Evolutionary conservation across 2,329 filamentous ascomycete species (phyloP).

Genomic region (Cadophora malorum): DNA sequence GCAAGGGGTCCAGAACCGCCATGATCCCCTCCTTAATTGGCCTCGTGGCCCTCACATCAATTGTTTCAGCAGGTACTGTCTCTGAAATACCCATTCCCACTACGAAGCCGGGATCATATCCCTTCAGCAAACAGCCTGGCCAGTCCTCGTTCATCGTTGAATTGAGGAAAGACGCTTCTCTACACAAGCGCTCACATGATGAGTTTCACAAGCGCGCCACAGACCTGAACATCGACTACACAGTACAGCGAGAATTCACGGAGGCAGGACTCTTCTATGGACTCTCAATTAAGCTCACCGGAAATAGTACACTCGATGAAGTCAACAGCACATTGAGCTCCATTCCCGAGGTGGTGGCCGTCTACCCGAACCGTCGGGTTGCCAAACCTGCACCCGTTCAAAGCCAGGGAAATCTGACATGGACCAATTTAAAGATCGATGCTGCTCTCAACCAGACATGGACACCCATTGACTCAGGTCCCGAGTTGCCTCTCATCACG

Average conservation of each 20-base stretch:
- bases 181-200: not conserved
- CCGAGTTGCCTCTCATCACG: not conserved
- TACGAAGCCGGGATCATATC: not conserved
- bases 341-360: not conserved
- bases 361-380: not conserved
- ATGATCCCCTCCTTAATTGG: not conserved
- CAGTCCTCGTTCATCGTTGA: slow-evolving; percentile 1
- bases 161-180: not conserved
- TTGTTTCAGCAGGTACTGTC: not conserved
- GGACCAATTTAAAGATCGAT: not conserved
- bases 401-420: not conserved
- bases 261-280: slow-evolving; percentile 1
- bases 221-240: not conserved
- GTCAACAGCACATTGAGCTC: not conserved
- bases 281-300: not conserved
- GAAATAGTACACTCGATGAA: not conserved
- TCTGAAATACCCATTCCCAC: not conserved
- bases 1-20: not conserved
- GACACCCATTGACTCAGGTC: not conserved
- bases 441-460: slow-evolving; percentile 3
- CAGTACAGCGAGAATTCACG: slow-evolving; percentile 2
- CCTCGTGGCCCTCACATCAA: not conserved
- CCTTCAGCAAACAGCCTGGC: not conserved
- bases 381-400: not conserved
- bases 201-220: not conserved